A percentile compares a stretch with the other conserved stretches of the same genome.
These are phyloP conservation scores for Musa itinerans DNA, from an alignment of 176 grass and related monocot genomes.

Conservation along the genomic window DNA sequence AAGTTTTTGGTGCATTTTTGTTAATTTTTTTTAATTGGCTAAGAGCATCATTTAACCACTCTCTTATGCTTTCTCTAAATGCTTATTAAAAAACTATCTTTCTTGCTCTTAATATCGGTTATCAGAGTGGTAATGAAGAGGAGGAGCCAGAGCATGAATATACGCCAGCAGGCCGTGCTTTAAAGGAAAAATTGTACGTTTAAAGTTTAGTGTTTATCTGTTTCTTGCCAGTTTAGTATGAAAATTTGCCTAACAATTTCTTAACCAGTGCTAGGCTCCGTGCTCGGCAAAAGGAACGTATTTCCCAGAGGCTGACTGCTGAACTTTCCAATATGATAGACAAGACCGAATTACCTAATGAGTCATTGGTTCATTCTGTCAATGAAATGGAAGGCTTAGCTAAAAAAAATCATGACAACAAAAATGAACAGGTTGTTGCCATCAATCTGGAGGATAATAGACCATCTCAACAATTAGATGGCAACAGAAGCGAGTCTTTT, in stretches of 20 bases:
- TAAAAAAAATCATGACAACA: conserved; percentile 35
- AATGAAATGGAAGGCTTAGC: conserved; percentile 34
- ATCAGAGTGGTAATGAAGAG: conserved; percentile 73
- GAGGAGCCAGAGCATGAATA: conserved; percentile 72
- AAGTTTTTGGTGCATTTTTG: neutral
- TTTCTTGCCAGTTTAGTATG: conserved; percentile 23
- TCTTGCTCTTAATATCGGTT: conserved; percentile 16
- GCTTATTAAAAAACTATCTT: neutral
- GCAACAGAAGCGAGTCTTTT: conserved; percentile 41
- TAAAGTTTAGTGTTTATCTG: conserved; percentile 16
- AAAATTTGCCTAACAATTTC: conserved; percentile 5
- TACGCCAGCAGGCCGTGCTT: conserved; percentile 63
- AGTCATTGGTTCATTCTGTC: conserved; percentile 27
- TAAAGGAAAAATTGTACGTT: conserved; percentile 98
- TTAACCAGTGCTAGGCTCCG: conserved; percentile 76
- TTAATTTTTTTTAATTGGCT: neutral
- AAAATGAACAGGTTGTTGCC: conserved; percentile 17
- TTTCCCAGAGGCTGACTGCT: conserved; percentile 45
- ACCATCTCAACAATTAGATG: conserved; percentile 29
- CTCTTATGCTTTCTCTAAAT: neutral
- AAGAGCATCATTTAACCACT: neutral
- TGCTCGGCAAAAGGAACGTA: conserved; percentile 83
- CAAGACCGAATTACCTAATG: conserved; percentile 34
- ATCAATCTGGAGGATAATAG: conserved; percentile 19
- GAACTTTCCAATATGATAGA: conserved; percentile 28